Evolutionary conservation across 495 filamentous ascomycete species (phyloP).

Genomic region (Neurospora sublineolata): DNA sequence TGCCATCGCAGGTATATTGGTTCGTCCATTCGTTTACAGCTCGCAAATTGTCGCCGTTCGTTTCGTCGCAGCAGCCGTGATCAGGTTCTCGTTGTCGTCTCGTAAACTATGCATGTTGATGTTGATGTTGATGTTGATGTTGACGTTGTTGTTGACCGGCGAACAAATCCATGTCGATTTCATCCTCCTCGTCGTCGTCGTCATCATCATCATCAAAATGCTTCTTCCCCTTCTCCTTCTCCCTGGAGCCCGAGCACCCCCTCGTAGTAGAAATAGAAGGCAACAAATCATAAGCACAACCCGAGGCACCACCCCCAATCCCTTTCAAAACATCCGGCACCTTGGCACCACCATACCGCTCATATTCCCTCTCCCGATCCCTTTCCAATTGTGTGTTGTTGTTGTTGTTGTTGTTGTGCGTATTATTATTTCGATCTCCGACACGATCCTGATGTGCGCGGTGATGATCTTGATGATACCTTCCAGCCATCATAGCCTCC

Average conservation of each 20-base stretch:
- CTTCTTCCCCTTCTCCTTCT: background rate
- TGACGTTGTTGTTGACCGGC: background rate
- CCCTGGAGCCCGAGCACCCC: background rate
- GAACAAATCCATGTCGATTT: background rate
- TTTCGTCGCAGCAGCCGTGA: background rate
- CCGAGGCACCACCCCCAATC: background rate
- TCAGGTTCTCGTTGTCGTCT: background rate
- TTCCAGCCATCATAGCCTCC: background rate
- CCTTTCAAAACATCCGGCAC: background rate
- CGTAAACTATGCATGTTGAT: background rate
- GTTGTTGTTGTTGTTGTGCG: background rate
- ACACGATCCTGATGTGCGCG: background rate
- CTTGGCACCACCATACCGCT: background rate
- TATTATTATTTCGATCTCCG: background rate
- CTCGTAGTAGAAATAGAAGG: background rate
- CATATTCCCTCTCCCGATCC: background rate
- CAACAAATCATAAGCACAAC: background rate
- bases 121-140: background rate
- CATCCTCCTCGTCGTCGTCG: background rate
- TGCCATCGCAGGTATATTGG: too few relatives aligned
- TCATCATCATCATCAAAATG: background rate
- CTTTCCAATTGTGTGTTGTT: background rate
- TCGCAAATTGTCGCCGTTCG: background rate
- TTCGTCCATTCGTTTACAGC: background rate
- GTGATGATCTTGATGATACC: background rate